A percentile compares a stretch with the other conserved stretches of the same genome.
Conservation (phyloP, 805 yeast species). For the Cyberlindnera nakhonratchasimensis region DNA sequence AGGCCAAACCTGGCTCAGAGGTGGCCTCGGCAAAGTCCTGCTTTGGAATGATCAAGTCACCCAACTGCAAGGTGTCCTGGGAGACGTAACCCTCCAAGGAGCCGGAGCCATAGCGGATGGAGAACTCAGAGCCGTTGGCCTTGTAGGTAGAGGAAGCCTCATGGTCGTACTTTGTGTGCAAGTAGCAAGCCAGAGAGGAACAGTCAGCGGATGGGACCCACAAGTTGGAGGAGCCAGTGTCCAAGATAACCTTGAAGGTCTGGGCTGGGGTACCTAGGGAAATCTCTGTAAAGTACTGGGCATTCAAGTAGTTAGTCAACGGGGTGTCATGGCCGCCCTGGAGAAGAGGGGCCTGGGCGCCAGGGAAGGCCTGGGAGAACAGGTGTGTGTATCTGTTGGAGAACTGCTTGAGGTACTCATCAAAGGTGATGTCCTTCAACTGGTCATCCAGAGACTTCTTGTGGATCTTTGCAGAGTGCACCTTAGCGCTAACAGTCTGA, state of each 20-base stretch:
- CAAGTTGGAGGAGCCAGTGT: constrained; percentile 94
- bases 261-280: constrained; percentile 92
- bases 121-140: constrained; percentile 81
- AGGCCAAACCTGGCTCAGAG: constrained; percentile 94
- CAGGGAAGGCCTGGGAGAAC: constrained; percentile 44
- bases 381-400: constrained; percentile 57
- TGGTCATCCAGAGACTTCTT: constrained; percentile 57
- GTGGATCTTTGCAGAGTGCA: constrained; percentile 53
- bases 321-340: constrained; percentile 68
- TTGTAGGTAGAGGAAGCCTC: constrained; percentile 77
- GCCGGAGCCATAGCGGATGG: constrained; percentile 91
- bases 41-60: constrained; percentile 77
- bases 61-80: constrained; percentile 75
- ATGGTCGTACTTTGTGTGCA: constrained; percentile 90
- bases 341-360: constrained; percentile 30
- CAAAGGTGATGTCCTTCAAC: constrained; percentile 46
- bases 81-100: constrained; percentile 89
- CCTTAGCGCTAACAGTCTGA: constrained; percentile 50
- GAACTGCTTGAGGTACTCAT: constrained; percentile 53
- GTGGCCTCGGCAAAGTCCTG: constrained; percentile 98
- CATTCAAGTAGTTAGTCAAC: constrained; percentile 88
- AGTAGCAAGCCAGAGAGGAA: constrained; percentile 89
- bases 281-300: constrained; percentile 94
- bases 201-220: constrained; percentile 95
- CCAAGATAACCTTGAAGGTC: constrained; percentile 87